These are phyloP conservation scores for Penicillium odoratum DNA, from an alignment of 495 filamentous ascomycete genomes.

Conservation along the genomic window DNA sequence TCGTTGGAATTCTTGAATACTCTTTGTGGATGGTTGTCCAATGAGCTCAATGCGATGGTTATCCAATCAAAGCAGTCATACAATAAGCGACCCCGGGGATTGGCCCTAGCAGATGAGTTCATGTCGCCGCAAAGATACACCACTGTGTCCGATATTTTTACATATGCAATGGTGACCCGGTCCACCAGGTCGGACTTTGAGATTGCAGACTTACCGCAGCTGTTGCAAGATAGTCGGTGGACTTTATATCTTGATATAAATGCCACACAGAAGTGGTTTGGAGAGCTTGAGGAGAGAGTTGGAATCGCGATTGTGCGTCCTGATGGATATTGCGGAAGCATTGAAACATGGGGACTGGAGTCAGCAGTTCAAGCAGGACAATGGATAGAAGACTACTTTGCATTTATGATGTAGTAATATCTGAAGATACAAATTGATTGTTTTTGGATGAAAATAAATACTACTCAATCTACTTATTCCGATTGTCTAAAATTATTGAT, in stretches of 20 bases:
- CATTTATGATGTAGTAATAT: conserved; percentile 13
- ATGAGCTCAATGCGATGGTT: conserved; percentile 47
- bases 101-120: conserved; percentile 55
- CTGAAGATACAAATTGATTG: not conserved
- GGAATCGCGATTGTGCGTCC: conserved; percentile 63
- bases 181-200: conserved; percentile 59
- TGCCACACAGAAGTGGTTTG: conserved; percentile 62
- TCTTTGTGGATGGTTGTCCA: conserved; percentile 45
- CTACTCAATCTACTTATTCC: too few species aligned
- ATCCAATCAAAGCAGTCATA: conserved; percentile 53
- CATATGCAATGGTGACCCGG: conserved; percentile 57
- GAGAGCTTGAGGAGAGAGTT: conserved; percentile 51
- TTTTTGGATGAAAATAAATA: not conserved
- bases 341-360: conserved; percentile 52
- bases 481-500: too few species aligned
- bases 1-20: conserved; percentile 52
- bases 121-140: conserved; percentile 61
- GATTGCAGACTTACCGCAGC: conserved; percentile 56
- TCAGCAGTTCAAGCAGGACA: conserved; percentile 44
- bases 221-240: conserved; percentile 63
- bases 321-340: conserved; percentile 66
- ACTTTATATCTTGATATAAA: conserved; percentile 63
- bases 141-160: conserved; percentile 57
- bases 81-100: conserved; percentile 47
- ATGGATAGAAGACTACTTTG: conserved; percentile 64